Conservation (phyloP, 495 filamentous ascomycete species). For the Penicillium cataractarum region DNA sequence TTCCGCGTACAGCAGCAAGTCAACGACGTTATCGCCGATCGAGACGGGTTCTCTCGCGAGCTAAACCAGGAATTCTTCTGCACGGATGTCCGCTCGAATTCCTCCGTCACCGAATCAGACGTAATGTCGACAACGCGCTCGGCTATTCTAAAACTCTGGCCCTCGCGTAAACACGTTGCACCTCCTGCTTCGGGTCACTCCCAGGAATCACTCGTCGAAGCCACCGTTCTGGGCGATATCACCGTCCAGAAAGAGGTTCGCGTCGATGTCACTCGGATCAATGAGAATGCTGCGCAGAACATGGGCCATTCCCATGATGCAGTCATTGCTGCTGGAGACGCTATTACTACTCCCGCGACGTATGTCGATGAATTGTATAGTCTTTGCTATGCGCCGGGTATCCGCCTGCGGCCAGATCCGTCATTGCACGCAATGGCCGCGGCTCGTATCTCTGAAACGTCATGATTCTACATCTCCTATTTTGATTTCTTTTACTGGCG, state of each 20-base stretch:
- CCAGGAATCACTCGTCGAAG: conserved; percentile 36
- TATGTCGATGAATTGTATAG: conserved; percentile 52
- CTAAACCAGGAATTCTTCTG: conserved; percentile 36
- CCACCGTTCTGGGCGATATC: conserved; percentile 49
- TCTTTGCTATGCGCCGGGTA: conserved; percentile 43
- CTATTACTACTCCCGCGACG: conserved; percentile 26
- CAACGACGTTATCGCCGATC: conserved; percentile 52
- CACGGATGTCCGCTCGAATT: conserved; percentile 35
- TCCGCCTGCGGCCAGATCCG: conserved; percentile 37
- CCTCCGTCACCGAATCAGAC: conserved; percentile 31
- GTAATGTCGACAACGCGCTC: conserved; percentile 32
- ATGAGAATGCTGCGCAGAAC: conserved; percentile 32
- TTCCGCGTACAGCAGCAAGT: conserved; percentile 61
- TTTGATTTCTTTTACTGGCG: background rate
- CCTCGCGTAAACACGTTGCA: conserved; percentile 28
- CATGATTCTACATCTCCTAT: background rate
- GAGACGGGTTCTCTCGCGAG: conserved; percentile 54
- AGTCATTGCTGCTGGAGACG: conserved; percentile 39
- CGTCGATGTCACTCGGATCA: conserved; percentile 50
- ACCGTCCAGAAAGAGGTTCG: conserved; percentile 57
- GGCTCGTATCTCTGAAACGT: conserved; percentile 2
- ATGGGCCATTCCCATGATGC: conserved; percentile 28
- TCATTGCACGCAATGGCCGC: conserved; percentile 14
- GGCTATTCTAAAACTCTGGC: conserved; percentile 36
- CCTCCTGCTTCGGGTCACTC: conserved; percentile 20